Evolutionary conservation across 257 asterid species (phyloP).

Genomic region (Primulina eburnea): DNA sequence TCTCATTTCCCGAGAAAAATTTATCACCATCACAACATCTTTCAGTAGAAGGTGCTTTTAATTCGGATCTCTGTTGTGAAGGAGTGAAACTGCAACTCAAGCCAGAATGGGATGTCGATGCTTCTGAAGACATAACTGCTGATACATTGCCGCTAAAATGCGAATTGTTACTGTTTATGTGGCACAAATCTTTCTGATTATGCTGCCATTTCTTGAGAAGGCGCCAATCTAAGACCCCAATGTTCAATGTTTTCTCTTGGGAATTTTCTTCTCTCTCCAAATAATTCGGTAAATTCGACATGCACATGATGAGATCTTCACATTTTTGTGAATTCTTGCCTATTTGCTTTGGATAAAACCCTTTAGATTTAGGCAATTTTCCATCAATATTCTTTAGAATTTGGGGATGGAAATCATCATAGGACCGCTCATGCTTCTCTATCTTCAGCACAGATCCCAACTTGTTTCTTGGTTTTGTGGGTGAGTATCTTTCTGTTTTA

Average conservation of each 20-base stretch:
- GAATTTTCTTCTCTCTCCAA: slow-evolving; percentile 52
- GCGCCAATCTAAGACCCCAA: slow-evolving; percentile 79
- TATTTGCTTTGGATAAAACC: slow-evolving; percentile 28
- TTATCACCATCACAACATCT: slow-evolving; percentile 25
- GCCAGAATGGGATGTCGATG: slow-evolving; percentile 41
- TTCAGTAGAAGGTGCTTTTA: slow-evolving; percentile 26
- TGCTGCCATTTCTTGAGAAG: slow-evolving; percentile 71
- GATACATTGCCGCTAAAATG: slow-evolving; percentile 45
- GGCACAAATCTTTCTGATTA: slow-evolving; percentile 25
- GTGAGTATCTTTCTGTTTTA: slow-evolving; percentile 19
- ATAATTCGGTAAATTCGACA: slow-evolving; percentile 74
- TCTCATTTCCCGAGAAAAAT: slow-evolving; percentile 26
- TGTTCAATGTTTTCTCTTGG: slow-evolving; percentile 56
- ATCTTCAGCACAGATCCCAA: slow-evolving; percentile 50
- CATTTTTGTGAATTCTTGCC: slow-evolving; percentile 28
- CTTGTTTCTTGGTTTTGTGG: slow-evolving; percentile 34
- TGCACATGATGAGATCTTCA: slow-evolving; percentile 74
- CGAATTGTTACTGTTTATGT: slow-evolving; percentile 27
- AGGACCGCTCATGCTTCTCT: slow-evolving; percentile 31
- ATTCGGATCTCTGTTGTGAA: slow-evolving; percentile 18
- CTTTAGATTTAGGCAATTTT: slow-evolving; percentile 26
- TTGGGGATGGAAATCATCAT: slow-evolving; percentile 34
- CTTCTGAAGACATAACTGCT: slow-evolving; percentile 36
- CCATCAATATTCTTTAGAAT: slow-evolving; percentile 28
- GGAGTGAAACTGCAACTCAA: slow-evolving; percentile 31